Percentiles rank a stretch among this genome's conserved stretches.
phyloP scores from a whole-genome alignment of 2,329 filamentous ascomycete species.

The Achaetomium macrosporum region DNA sequence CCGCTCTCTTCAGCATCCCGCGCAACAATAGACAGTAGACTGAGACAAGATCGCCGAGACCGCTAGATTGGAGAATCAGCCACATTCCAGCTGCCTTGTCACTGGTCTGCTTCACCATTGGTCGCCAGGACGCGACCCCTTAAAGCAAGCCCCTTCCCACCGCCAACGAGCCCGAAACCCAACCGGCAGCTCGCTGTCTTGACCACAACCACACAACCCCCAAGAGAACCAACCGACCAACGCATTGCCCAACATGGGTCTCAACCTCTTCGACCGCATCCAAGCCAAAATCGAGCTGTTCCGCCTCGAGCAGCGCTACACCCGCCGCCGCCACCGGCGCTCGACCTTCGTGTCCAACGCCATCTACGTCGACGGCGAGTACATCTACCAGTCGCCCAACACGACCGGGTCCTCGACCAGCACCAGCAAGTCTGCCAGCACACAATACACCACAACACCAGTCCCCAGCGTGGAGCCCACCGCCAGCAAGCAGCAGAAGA shows the following conservation, averaged over 20 bases:
- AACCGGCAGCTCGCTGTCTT: no score
- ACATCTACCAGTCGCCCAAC: constrained; percentile 68
- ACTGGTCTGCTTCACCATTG: not conserved
- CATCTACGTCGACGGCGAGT: constrained; percentile 92
- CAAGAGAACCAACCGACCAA: not conserved
- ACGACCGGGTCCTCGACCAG: constrained; percentile 52
- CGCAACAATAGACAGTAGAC: not conserved
- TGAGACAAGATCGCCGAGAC: not conserved
- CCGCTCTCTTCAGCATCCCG: not conserved
- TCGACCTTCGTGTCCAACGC: constrained; percentile 85
- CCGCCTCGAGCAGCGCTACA: constrained; percentile 92
- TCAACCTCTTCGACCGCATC: constrained; percentile 53
- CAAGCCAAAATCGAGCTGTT: constrained; percentile 79
- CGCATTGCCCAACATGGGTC: constrained; percentile 35
- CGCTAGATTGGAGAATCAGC: not conserved
- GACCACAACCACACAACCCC: not conserved
- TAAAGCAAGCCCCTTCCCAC: no score
- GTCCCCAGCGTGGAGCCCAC: not conserved
- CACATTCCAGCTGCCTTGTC: not conserved
- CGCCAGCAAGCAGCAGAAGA: constrained; percentile 34
- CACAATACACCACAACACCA: constrained; percentile 2
- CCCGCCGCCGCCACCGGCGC: constrained; percentile 76
- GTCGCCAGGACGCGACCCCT: not conserved
- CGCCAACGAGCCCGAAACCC: no score
- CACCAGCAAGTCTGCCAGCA: constrained; percentile 30